Evolutionary conservation across 2,329 filamentous ascomycete species (phyloP).

Genomic region (Blastomyces parvus): DNA sequence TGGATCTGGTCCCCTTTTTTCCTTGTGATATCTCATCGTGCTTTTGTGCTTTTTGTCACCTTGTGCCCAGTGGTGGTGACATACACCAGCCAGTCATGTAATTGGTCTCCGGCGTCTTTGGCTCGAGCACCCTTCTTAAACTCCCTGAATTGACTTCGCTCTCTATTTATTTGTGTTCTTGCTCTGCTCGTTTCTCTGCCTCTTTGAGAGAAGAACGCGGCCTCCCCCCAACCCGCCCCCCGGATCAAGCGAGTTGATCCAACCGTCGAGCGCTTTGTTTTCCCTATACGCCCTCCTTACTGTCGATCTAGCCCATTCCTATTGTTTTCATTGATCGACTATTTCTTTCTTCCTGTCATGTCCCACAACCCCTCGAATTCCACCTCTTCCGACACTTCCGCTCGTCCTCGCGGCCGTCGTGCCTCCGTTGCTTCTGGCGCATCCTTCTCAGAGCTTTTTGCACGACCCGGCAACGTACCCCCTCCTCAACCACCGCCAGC

Average conservation of each 20-base stretch:
- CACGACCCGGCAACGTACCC: constrained; percentile 20
- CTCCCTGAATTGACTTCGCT: not conserved
- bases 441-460: constrained; percentile 34
- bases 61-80: not conserved
- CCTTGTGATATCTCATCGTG: not conserved
- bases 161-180: not conserved
- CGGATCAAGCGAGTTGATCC: not conserved
- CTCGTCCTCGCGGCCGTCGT: constrained; percentile 34
- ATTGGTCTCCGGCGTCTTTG: not conserved
- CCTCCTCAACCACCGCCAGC: constrained; percentile 37
- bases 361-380: constrained; percentile 34
- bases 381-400: constrained; percentile 30
- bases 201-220: not conserved
- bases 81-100: not conserved
- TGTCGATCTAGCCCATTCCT: not conserved
- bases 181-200: not conserved
- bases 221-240: no score
- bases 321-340: not conserved
- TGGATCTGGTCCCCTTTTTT: not conserved
- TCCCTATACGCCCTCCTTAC: not conserved
- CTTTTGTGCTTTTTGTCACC: not conserved
- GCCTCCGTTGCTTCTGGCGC: constrained; percentile 38
- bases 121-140: not conserved
- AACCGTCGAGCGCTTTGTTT: not conserved
- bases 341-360: constrained; percentile 25